Evolutionary conservation across 2,329 filamentous ascomycete genomes (phyloP), one percentile per base, ranked within the genome.

Genomic region (Cladosporium halotolerans): DNA sequence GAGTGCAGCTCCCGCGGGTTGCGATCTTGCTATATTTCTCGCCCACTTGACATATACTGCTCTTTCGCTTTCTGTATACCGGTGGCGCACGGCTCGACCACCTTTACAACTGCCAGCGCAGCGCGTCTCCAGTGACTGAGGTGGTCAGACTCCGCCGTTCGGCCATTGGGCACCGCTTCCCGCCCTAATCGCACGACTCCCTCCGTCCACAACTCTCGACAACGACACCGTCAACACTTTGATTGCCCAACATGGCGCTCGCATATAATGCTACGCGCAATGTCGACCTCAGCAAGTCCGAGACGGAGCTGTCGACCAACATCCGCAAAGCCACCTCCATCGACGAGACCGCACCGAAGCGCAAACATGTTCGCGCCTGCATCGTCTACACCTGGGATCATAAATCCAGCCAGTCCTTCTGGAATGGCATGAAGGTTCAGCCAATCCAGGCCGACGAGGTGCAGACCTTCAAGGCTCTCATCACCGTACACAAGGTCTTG

Each of bases 371-470:
- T 55, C 88, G 93, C 68, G 90, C 88, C 71, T 95, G 89, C 69
- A 99, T 99, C 66, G 92, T 99, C 43, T 97, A 97, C 72, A 97
- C 92, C 55, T 99, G 93, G 93, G 93, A 99, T 73, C 90, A 99
- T 77, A 95, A 95, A 76, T 95, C 87, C 60, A 95, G 91, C 40
- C 80, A 84, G 68, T 89, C 91, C 68, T 99, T 99, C 72, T 99
- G 93, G 93, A 84, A 89, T 54, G 92, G 91, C 69, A 95, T 99
- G 81, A 99, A 99, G 83, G 91, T 97, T 86, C 92, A 97, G 75
- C 93, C 93, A n/a, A 90, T 99, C 67, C 82, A 97, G 60, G 92
- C 93, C 72, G 93, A 99, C 69, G 93, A 99, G 76, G 86, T 99
- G 38, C 93, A 99, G 76, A 97, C 93, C 3, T 99, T 97, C 80